Evolutionary conservation across 1,139 yeast genomes (phyloP).

Genomic region (Saccharomyces hybrid): DNA sequence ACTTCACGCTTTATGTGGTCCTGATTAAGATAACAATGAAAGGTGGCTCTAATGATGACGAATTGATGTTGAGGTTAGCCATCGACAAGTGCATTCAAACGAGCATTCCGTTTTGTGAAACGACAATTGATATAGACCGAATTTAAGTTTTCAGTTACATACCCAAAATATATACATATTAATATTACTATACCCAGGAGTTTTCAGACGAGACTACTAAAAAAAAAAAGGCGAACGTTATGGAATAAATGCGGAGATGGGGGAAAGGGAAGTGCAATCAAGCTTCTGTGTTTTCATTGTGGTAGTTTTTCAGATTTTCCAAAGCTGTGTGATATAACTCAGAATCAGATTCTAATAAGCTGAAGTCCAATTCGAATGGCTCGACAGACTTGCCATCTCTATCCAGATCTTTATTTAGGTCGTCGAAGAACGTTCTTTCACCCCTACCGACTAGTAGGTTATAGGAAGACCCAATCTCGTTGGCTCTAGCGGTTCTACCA

Average conservation of each 20-base stretch:
- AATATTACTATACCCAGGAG: background rate
- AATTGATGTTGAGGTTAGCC: constrained; percentile 48
- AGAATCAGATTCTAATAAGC: background rate
- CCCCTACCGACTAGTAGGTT: constrained; percentile 67
- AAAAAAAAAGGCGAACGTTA: background rate
- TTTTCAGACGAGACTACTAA: background rate
- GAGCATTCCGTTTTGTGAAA: constrained; percentile 38
- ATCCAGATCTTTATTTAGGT: constrained; percentile 30
- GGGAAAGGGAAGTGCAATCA: background rate
- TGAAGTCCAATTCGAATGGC: background rate
- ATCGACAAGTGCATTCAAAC: constrained; percentile 41
- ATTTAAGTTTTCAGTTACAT: constrained; percentile 8
- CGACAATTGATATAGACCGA: constrained; percentile 53
- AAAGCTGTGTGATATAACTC: background rate
- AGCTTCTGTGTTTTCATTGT: background rate
- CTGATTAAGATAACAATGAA: constrained; percentile 49
- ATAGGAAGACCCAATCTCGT: constrained; percentile 64
- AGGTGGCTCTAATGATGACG: constrained; percentile 67
- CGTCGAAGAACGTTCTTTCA: constrained; percentile 45
- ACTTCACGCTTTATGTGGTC: constrained; percentile 50
- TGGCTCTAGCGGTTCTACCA: constrained; percentile 96
- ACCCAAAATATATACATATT: background rate
- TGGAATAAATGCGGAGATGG: background rate
- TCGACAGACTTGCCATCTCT: background rate
- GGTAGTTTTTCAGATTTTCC: background rate